These are phyloP conservation scores for Mucor ambiguus DNA, from an alignment of 371 early-diverging fungal genomes.

Conservation along the genomic window DNA sequence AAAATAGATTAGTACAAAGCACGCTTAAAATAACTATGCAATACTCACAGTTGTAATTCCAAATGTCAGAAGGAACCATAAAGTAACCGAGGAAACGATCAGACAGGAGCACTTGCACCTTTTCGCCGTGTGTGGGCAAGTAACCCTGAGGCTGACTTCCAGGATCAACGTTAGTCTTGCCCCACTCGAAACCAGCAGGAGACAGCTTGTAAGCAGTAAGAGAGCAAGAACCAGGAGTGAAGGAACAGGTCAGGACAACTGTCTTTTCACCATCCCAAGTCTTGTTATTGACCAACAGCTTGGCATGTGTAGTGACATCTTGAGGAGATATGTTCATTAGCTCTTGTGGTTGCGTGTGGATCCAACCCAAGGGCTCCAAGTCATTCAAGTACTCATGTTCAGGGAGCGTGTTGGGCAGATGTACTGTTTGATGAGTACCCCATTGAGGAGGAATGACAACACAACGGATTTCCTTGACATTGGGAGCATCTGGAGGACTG, in stretches of 20 bases:
- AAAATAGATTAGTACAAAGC: background rate
- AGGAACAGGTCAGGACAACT: conserved; percentile 88
- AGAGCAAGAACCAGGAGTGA: conserved; percentile 97
- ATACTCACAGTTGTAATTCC: conserved; percentile 85
- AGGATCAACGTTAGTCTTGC: conserved; percentile 77
- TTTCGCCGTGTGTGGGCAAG: conserved; percentile 87
- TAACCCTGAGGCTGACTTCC: conserved; percentile 87
- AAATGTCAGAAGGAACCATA: conserved; percentile 94
- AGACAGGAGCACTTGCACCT: conserved; percentile 93
- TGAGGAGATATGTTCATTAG: conserved; percentile 89
- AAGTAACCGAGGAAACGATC: conserved; percentile 97
- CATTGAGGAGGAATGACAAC: conserved; percentile 97
- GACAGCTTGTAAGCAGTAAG: conserved; percentile 95
- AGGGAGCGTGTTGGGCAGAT: conserved; percentile 87
- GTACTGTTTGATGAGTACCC: conserved; percentile 94
- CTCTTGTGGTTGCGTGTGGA: conserved; percentile 97
- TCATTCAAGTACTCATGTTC: conserved; percentile 90
- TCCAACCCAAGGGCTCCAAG: conserved; percentile 97
- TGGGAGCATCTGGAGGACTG: conserved; percentile 89
- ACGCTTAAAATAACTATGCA: background rate
- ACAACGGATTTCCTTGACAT: conserved; percentile 95
- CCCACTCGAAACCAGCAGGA: conserved; percentile 96
- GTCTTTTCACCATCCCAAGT: conserved; percentile 96
- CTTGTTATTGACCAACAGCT: conserved; percentile 83
- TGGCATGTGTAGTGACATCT: conserved; percentile 91